Evolutionary conservation across 495 filamentous ascomycete genomes (phyloP), one percentile per base, ranked within the genome.

Genomic region (Aspergillus biplanus): DNA sequence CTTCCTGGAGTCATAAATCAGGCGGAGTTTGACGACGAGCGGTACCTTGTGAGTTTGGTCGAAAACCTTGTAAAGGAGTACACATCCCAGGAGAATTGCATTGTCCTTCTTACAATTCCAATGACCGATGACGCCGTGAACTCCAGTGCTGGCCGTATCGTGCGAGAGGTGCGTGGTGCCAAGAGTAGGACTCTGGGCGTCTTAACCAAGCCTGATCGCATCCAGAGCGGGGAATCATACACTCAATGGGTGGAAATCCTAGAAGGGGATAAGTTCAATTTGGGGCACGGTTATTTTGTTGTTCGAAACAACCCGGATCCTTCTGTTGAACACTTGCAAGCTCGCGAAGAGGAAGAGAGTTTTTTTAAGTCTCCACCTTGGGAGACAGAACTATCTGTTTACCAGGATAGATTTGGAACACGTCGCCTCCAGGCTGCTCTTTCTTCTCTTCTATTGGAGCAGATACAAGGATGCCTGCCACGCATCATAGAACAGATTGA

Each of bases 1-100:
- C 75, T 96, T 0, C 92, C 92, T 0, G 92, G 92, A 0, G 85
- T 94, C 5, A 92, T 96, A 63, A 85, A 86, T 56, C 86, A 86
- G 0, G 77, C 83, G 0, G 85, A 87, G 42, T 76, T 85, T 6
- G 77, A 82, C 4, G 77, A 86, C n/a, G 86, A 90, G 33, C 74
- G 75, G 0, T 89, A 91, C 54, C 76, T 94, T 0, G 86, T 90
- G 6, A 67, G 73, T 0, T 81, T 93, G 0, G 86, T 96, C 0
- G 82, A 85, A 59, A 90, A 89, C 33, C 71, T 96, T 0, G 86
- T 90, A 0, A 81, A 77, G 31, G 75, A 87, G 4, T 93, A 93
- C 64, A 86, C 94, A 5, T 71, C 75, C 0, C 80, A 87, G 4
- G 67, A 80, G 7, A 85, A 86, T 16, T 87, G 90, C 39, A 86